Conservation (phyloP, 31 red algal species). For the Odonthalia washingtoniensis region DNA sequence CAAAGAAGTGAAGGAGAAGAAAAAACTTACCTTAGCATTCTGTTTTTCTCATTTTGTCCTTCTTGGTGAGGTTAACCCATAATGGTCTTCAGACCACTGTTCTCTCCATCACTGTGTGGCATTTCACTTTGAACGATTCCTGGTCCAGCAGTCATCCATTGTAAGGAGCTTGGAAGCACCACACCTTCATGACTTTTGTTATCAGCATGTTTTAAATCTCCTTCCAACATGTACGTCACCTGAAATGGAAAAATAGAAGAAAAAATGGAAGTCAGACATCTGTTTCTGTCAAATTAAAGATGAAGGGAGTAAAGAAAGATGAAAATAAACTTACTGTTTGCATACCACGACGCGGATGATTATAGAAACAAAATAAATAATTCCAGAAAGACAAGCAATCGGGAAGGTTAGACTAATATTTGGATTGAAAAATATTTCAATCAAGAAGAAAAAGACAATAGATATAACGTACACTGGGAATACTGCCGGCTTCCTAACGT, state of each 20-base stretch:
- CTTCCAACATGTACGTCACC: conserved; percentile 96
- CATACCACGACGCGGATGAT: conserved; percentile 74
- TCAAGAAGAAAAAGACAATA: neutral
- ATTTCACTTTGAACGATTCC: conserved; percentile 96
- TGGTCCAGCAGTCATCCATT: conserved; percentile 96
- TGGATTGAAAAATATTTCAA: too few species aligned
- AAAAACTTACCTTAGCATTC: conserved; percentile 73
- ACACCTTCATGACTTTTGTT: conserved; percentile 85
- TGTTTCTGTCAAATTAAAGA: too few species aligned
- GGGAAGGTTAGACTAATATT: too few species aligned
- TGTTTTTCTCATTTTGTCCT: conserved; percentile 79
- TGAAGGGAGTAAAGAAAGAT: too few species aligned
- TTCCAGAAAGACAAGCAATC: too few species aligned
- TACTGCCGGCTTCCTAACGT: conserved; percentile 78
- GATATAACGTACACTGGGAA: conserved; percentile 70
- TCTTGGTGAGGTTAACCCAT: conserved; percentile 86
- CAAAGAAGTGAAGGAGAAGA: neutral
- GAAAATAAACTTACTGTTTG: conserved; percentile 62
- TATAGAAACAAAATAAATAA: too few species aligned
- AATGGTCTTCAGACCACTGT: conserved; percentile 84
- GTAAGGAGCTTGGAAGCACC: conserved; percentile 79
- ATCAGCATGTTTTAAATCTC: conserved; percentile 84
- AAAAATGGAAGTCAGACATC: neutral
- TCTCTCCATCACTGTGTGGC: conserved; percentile 73
- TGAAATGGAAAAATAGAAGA: conserved; percentile 13